phyloP scores from a whole-genome alignment of 2,329 filamentous ascomycete species.

The Chrysosporium queenslandicum region DNA sequence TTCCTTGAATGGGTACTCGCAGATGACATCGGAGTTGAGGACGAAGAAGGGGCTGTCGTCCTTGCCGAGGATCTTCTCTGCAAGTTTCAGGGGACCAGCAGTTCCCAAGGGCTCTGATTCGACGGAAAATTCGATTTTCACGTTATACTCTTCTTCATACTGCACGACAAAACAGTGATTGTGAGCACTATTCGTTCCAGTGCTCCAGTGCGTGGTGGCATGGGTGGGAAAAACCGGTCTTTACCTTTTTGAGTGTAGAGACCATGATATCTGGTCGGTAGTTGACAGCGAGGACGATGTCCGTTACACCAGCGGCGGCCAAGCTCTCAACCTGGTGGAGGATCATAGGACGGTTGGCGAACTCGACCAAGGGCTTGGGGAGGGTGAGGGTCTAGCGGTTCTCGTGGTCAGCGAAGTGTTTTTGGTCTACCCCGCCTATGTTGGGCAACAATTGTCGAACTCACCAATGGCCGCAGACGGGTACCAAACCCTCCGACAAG shows the following conservation, averaged over 20 bases:
- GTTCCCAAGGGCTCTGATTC: conserved; percentile 93
- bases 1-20: conserved; percentile 90
- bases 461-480: conserved; percentile 87
- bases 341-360: conserved; percentile 99
- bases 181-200: neutral
- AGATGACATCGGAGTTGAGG: conserved; percentile 96
- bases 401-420: neutral
- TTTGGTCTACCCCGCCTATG: neutral
- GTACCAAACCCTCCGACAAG: conserved; percentile 98
- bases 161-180: conserved; percentile 24
- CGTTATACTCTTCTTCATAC: conserved; percentile 86
- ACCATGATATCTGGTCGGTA: conserved; percentile 98
- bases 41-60: conserved; percentile 95
- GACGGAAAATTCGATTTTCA: conserved; percentile 95
- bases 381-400: conserved; percentile 79
- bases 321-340: conserved; percentile 94
- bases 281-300: conserved; percentile 97
- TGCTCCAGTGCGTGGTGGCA: neutral
- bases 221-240: neutral
- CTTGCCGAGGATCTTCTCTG: conserved; percentile 83
- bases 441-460: conserved; percentile 26
- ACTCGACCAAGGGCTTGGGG: conserved; percentile 95
- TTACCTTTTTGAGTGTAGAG: conserved; percentile 75
- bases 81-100: conserved; percentile 88
- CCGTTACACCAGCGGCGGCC: conserved; percentile 84